phyloP scores from a whole-genome alignment of 345 rosid genomes.

The Moringa oleifera region DNA sequence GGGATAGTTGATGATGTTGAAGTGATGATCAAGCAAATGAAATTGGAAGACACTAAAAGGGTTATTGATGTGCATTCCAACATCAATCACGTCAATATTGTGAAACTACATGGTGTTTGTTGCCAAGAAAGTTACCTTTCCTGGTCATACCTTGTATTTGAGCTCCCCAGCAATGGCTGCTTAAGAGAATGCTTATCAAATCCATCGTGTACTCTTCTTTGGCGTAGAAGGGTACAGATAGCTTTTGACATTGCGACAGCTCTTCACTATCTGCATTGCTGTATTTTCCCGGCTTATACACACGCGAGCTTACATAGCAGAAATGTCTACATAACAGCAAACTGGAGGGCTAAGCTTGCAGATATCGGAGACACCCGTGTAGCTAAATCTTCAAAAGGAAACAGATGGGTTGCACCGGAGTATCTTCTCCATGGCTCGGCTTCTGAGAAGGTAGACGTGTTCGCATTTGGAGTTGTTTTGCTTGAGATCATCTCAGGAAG shows the following conservation, averaged over 20 bases:
- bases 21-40: constrained; percentile 45
- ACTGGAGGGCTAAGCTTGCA: constrained; percentile 53
- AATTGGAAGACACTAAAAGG: constrained; percentile 32
- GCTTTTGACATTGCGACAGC: constrained; percentile 45
- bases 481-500: constrained; percentile 47
- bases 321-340: constrained; percentile 31
- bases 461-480: constrained; percentile 45
- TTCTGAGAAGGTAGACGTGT: constrained; percentile 40
- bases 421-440: constrained; percentile 12
- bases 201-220: constrained; percentile 19
- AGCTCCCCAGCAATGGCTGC: constrained; percentile 42
- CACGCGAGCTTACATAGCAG: constrained; percentile 34
- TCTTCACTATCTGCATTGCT: constrained; percentile 45
- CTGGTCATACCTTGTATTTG: constrained; percentile 40
- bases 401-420: constrained; percentile 30
- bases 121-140: constrained; percentile 27
- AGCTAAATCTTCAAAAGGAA: background rate
- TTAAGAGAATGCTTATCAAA: constrained; percentile 35
- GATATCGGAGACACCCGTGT: constrained; percentile 22
- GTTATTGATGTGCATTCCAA: constrained; percentile 44
- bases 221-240: constrained; percentile 37
- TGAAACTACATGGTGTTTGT: constrained; percentile 45
- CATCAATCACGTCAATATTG: constrained; percentile 51
- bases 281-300: constrained; percentile 46
- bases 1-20: constrained; percentile 30